Conservation (phyloP, 257 asterid genomes). For the Henckelia pumila region DNA sequence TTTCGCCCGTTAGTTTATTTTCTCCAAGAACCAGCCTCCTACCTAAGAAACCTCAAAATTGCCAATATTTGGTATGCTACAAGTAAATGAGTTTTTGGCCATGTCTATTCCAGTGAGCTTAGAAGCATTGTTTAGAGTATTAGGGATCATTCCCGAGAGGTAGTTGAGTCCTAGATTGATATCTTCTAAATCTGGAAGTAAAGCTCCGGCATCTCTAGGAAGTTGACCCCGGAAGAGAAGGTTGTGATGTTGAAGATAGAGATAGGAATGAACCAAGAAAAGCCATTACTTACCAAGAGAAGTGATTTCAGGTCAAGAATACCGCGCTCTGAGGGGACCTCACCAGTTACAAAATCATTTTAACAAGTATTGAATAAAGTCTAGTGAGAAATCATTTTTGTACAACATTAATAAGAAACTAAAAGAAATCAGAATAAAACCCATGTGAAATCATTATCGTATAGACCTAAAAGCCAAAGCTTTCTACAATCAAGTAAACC, state of each 20-base stretch:
- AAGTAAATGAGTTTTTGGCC: conserved; percentile 16
- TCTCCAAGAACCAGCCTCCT: no score
- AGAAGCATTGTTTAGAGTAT: conserved; percentile 26
- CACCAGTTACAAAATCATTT: conserved; percentile 2
- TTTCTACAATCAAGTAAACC: conserved; percentile 20
- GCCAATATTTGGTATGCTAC: conserved; percentile 21
- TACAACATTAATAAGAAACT: no score
- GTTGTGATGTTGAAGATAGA: conserved; percentile 28
- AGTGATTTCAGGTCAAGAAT: conserved; percentile 10
- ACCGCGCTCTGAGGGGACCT: conserved; percentile 24
- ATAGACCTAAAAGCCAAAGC: conserved; percentile 21
- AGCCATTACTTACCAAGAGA: not conserved
- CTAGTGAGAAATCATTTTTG: no score
- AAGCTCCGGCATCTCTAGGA: conserved; percentile 17
- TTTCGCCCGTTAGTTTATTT: conserved; percentile 19
- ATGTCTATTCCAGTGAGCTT: conserved; percentile 14
- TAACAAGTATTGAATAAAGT: no score
- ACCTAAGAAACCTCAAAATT: conserved; percentile 3
- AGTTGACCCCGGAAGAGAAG: conserved; percentile 24
- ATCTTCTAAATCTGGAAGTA: conserved; percentile 20
- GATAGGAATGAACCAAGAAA: conserved; percentile 13
- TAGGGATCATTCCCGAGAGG: conserved; percentile 26
- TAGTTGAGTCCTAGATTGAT: conserved; percentile 15
- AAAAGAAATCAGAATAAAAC: not conserved
- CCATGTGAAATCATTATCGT: conserved; percentile 26